phyloP scores from a whole-genome alignment of 106 monocot genomes.

The Narthecium ossifragum region DNA sequence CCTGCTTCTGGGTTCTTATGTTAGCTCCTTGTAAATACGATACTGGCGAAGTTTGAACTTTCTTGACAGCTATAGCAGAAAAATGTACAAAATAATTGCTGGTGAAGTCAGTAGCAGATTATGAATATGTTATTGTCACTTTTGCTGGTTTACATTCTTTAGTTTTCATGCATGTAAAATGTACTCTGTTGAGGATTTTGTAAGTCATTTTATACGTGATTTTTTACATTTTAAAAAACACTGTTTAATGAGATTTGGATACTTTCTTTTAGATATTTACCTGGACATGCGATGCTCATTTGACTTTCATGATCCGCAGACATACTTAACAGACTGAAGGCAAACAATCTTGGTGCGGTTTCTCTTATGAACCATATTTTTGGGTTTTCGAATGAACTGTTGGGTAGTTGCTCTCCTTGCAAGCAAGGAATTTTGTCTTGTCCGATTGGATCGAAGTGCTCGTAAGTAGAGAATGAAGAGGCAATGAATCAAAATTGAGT shows the following conservation, averaged over 20 bases:
- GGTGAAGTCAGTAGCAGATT: too few species aligned
- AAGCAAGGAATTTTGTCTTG: neutral
- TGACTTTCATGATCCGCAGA: slow-evolving; percentile 24
- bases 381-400: slow-evolving; percentile 12
- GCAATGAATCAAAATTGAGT: neutral
- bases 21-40: too few species aligned
- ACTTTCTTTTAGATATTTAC: too few species aligned
- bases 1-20: too few species aligned
- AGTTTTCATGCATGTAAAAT: too few species aligned
- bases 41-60: too few species aligned
- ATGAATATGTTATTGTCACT: too few species aligned
- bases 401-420: slow-evolving; percentile 4
- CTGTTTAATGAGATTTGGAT: too few species aligned
- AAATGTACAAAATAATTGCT: too few species aligned
- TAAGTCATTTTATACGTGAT: neutral
- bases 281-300: too few species aligned
- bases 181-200: neutral
- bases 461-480: slow-evolving; percentile 22
- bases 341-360: slow-evolving; percentile 37
- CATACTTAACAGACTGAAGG: slow-evolving; percentile 36
- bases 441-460: slow-evolving; percentile 21
- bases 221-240: neutral
- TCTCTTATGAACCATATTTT: slow-evolving; percentile 45
- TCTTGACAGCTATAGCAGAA: too few species aligned
- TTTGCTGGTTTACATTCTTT: too few species aligned